These are phyloP conservation scores for Boletus insuetus DNA, from an alignment of 768 basidiomycete species.

Conservation along the genomic window DNA sequence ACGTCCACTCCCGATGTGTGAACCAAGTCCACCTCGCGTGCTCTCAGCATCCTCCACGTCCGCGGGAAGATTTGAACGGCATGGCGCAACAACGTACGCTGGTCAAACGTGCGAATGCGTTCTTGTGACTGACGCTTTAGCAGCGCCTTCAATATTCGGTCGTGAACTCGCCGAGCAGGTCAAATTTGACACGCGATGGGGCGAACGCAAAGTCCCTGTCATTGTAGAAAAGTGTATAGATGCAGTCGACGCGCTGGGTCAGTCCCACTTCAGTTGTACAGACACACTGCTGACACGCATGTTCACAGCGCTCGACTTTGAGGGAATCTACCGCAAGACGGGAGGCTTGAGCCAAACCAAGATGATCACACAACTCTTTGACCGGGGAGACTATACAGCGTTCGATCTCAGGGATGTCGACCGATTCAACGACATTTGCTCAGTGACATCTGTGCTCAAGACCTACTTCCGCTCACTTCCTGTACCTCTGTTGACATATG, in stretches of 20 bases:
- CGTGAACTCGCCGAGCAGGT: constrained; percentile 86
- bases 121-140: constrained; percentile 15
- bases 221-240: constrained; percentile 96
- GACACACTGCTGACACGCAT: constrained; percentile 1
- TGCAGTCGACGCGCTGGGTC: constrained; percentile 86
- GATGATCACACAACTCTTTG: constrained; percentile 91
- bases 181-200: constrained; percentile 56
- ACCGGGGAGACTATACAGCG: constrained; percentile 82
- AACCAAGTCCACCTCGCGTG: constrained; percentile 67
- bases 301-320: constrained; percentile 82
- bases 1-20: constrained; percentile 85
- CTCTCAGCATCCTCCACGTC: constrained; percentile 44
- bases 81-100: constrained; percentile 20
- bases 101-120: constrained; percentile 5
- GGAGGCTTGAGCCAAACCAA: constrained; percentile 93
- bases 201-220: constrained; percentile 68
- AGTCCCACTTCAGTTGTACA: constrained; percentile 22
- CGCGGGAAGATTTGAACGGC: constrained; percentile 31
- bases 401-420: constrained; percentile 88
- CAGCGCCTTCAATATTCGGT: constrained; percentile 91
- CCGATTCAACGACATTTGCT: constrained; percentile 95
- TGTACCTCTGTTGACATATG: constrained; percentile 85
- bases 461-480: constrained; percentile 94
- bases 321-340: constrained; percentile 97
- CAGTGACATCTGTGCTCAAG: constrained; percentile 95